phyloP scores from a whole-genome alignment of 1,139 yeast genomes.

The Yamadazyma diddensiae region DNA sequence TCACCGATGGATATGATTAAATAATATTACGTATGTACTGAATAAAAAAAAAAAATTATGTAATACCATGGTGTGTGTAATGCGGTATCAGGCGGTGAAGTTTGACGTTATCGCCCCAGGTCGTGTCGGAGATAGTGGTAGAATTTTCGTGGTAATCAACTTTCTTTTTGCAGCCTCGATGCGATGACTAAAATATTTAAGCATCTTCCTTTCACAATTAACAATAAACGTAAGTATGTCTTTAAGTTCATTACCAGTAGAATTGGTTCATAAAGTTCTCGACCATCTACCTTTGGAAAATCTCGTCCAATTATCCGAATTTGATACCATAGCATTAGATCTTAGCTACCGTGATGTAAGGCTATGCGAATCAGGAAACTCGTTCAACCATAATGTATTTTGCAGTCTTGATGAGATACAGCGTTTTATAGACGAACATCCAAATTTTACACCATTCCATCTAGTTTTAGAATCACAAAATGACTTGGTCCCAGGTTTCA shows the following conservation, averaged over 20 bases:
- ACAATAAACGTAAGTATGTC: no score
- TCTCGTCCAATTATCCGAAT: conserved; percentile 2
- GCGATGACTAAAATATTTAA: not conserved
- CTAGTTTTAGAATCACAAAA: conserved; percentile 6
- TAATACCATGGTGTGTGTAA: no score
- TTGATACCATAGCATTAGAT: conserved; percentile 4
- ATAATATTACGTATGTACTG: no score
- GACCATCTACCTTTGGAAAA: conserved; percentile 1
- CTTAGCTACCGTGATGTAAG: conserved; percentile 3
- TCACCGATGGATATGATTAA: conserved; percentile 24
- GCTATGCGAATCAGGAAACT: not conserved
- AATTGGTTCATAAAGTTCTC: conserved; percentile 2
- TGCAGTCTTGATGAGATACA: conserved; percentile 1
- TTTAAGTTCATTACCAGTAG: conserved; percentile 5
- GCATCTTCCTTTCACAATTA: not conserved
- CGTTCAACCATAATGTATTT: conserved; percentile 2
- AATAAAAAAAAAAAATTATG: no score
- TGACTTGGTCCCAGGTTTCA: conserved; percentile 1
- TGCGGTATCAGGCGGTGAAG: no score
- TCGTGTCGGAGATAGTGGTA: no score
- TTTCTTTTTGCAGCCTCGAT: not conserved
- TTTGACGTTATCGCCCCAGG: no score
- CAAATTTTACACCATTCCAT: conserved; percentile 5
- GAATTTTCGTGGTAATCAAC: not conserved
- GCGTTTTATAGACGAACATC: conserved; percentile 3